Percentiles rank a stretch among this genome's conserved stretches.
Conservation (phyloP, 257 asterid genomes). For the Fraxinus americana region DNA sequence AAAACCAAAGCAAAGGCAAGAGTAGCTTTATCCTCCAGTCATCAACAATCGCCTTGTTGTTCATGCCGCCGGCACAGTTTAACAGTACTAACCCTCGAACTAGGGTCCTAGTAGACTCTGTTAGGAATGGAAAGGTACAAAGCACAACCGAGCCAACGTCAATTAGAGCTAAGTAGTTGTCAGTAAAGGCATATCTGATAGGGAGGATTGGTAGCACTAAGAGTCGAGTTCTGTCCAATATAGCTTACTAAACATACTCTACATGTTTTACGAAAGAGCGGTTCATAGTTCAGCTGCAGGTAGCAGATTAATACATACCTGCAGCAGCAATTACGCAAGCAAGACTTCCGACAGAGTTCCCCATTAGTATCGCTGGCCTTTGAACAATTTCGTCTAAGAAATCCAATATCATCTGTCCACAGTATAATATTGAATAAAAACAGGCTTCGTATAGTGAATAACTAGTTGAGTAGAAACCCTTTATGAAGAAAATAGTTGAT, state of each 20-base stretch:
- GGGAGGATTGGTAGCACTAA: neutral
- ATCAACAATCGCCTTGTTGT: slow-evolving; percentile 95
- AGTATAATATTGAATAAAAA: neutral
- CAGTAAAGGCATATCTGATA: neutral
- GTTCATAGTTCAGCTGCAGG: neutral
- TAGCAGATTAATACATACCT: slow-evolving; percentile 40
- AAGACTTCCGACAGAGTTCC: slow-evolving; percentile 97
- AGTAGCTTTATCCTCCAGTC: slow-evolving; percentile 94
- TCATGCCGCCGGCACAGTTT: slow-evolving; percentile 97
- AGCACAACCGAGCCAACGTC: neutral
- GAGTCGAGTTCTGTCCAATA: neutral
- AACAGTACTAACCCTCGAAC: slow-evolving; percentile 82
- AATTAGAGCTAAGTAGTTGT: slow-evolving; percentile 9
- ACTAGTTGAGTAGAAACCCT: slow-evolving; percentile 3
- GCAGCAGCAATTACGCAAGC: slow-evolving; percentile 94
- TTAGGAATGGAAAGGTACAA: neutral
- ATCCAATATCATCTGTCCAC: slow-evolving; percentile 70
- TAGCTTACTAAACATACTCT: neutral
- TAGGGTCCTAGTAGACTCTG: slow-evolving; percentile 55
- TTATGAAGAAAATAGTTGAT: slow-evolving; percentile 4
- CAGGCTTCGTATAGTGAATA: neutral
- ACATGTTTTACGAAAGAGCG: neutral
- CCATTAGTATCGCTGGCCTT: slow-evolving; percentile 77
- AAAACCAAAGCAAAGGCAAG: slow-evolving; percentile 75
- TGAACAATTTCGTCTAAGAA: slow-evolving; percentile 67